Evolutionary conservation across 1,284 basidiomycete genomes (phyloP).

Genomic region (Ganoderma sinense): DNA sequence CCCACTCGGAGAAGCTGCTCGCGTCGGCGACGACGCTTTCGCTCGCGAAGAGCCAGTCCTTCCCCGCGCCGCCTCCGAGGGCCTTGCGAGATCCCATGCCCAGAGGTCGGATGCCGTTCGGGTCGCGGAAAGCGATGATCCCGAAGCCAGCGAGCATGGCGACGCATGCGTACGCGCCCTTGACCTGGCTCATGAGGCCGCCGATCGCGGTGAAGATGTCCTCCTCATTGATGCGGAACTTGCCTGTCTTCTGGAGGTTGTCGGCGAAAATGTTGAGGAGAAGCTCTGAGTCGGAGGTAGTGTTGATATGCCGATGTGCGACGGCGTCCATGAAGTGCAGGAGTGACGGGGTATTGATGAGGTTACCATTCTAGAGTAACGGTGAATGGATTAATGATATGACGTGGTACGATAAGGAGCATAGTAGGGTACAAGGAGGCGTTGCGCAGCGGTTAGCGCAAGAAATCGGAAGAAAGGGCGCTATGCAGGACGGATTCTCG

Average conservation of each 20-base stretch:
- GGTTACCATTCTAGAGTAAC: constrained; percentile 90
- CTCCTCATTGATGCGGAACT: constrained; percentile 99
- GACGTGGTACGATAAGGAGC: no score
- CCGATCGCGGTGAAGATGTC: constrained; percentile 97
- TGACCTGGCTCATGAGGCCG: constrained; percentile 88
- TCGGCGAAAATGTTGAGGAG: constrained; percentile 98
- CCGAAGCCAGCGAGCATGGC: constrained; percentile 99
- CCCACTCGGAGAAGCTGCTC: constrained; percentile 90
- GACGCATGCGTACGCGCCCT: constrained; percentile 96
- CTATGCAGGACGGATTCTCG: no score
- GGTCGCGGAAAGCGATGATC: constrained; percentile 97
- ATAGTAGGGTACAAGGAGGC: background rate
- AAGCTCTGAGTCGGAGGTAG: constrained; percentile 97
- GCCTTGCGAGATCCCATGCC: constrained; percentile 79
- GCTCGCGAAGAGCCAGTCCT: constrained; percentile 92
- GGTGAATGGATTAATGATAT: constrained; percentile 6
- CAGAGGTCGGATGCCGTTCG: constrained; percentile 96
- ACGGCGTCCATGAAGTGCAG: constrained; percentile 95
- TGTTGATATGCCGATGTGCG: constrained; percentile 99
- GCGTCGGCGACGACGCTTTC: constrained; percentile 98
- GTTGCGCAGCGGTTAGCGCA: background rate
- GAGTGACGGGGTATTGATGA: constrained; percentile 91
- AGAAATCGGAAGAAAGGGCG: no score
- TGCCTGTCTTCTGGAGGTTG: constrained; percentile 98
- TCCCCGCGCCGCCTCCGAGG: constrained; percentile 52